Conservation (phyloP, 2,329 filamentous ascomycete species). For the Claviceps sorghi region DNA sequence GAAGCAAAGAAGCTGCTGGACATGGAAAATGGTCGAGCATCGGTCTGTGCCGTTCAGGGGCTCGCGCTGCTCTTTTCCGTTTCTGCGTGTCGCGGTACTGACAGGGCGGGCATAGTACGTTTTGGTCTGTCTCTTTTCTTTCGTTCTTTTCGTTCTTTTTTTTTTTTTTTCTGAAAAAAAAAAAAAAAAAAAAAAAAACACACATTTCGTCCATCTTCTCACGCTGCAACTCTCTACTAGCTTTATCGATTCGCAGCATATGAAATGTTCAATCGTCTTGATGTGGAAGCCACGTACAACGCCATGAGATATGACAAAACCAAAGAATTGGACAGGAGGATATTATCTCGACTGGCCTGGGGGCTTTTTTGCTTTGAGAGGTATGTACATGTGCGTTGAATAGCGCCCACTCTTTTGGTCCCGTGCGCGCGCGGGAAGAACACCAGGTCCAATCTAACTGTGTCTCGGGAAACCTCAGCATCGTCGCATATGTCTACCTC, state of each 20-base stretch:
- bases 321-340: not conserved
- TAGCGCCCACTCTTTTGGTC: too few relatives aligned
- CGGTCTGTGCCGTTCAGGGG: constrained; percentile 11
- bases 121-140: not conserved
- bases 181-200: not conserved
- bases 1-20: constrained; percentile 13
- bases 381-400: constrained; percentile 1
- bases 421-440: not conserved
- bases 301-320: constrained; percentile 2
- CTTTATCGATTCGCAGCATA: constrained; percentile 12
- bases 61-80: constrained; percentile 8
- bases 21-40: constrained; percentile 8
- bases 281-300: constrained; percentile 5
- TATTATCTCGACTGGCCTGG: constrained; percentile 9
- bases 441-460: not conserved
- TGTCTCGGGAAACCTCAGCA: not conserved
- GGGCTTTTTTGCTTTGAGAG: constrained; percentile 11
- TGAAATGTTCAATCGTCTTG: constrained; percentile 9
- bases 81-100: constrained; percentile 6
- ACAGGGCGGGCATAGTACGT: constrained; percentile 8
- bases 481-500: constrained; percentile 7
- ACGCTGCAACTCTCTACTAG: not conserved
- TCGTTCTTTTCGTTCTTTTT: not conserved
- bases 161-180: not conserved
- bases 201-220: not conserved